Base-by-base conservation (phyloP, 139 green algal genomes). In the Marvania coccoides region DNA sequence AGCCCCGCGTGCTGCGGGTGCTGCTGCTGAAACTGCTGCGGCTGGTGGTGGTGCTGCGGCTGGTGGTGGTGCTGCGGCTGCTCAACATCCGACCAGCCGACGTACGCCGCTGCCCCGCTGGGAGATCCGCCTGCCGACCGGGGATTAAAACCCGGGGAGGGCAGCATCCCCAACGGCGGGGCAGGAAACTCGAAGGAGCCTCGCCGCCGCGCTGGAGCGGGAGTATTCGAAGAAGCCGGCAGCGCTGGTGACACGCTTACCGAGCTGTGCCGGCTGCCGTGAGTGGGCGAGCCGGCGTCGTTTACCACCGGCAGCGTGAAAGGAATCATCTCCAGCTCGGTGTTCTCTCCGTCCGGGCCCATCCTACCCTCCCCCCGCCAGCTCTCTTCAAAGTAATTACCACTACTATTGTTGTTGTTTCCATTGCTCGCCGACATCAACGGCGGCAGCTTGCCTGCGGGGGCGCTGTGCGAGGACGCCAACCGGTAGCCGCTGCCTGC, bases 311-410 rank as follows among this genome's bases (percentile, higher is more conserved):
- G 19, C 19, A 51, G 42, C 19, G 42, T 51, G 19, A 51, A 51
- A 51, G 42, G 42, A 19, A 67, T 42, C 39, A 67, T 39, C 47
- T 67, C 60, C 3, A 67, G 7, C 35, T 67, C 36, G 28, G 33
- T 30, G 8, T 36, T 13, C 1, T 34, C 29, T 1, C 14, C 24
- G 28, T 34, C 6, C 15, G 31, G 31, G 14, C 19, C 19, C 24
- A 6, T 19, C 23, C 14, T 5, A 14, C 15, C 30, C 36, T 35
- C 23, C 24, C 3, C 36, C 34, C n/a, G 42, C 19, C 42, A 51
- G 42, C 3, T 2, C 34, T 4, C 40, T 6, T 15, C 13, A n/a
- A n/a, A n/a, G n/a, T n/a, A n/a, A n/a, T n/a, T 51, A 51, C 19
- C 19, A 19, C 15, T 64, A 23, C 63, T 33, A 45, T n/a, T 61